These are phyloP conservation scores for Pichia manshurica DNA, from an alignment of 805 yeast species.

Conservation along the genomic window DNA sequence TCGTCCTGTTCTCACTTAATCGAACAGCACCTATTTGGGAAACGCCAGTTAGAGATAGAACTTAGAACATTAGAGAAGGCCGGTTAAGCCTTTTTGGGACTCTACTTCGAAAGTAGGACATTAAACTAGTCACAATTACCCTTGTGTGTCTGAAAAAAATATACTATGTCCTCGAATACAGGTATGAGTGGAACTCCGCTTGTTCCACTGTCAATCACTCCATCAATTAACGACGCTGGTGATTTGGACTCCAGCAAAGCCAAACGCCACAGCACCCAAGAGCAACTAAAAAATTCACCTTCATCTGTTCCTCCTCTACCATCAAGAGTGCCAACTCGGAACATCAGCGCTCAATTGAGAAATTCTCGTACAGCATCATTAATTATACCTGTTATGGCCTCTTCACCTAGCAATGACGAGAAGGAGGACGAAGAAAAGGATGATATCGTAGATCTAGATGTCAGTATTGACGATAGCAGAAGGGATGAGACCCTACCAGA, in stretches of 20 bases:
- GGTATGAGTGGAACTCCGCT: neutral
- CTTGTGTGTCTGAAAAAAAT: no score
- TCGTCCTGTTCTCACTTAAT: no score
- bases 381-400: constrained; percentile 5
- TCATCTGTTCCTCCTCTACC: neutral
- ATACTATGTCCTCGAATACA: neutral
- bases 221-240: neutral
- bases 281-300: neutral
- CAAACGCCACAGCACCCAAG: neutral
- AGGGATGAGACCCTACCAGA: neutral
- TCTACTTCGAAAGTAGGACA: no score
- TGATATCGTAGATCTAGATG: neutral
- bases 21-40: no score
- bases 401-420: neutral
- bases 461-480: neutral
- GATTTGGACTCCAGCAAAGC: no score
- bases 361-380: constrained; percentile 9
- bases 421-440: neutral
- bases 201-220: constrained; percentile 5
- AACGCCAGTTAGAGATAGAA: neutral
- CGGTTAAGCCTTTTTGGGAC: no score
- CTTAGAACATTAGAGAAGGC: neutral
- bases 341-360: constrained; percentile 2
- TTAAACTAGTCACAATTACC: no score
- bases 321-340: neutral